Base-by-base conservation (phyloP, 768 basidiomycete genomes). In the Terana coerulea region DNA sequence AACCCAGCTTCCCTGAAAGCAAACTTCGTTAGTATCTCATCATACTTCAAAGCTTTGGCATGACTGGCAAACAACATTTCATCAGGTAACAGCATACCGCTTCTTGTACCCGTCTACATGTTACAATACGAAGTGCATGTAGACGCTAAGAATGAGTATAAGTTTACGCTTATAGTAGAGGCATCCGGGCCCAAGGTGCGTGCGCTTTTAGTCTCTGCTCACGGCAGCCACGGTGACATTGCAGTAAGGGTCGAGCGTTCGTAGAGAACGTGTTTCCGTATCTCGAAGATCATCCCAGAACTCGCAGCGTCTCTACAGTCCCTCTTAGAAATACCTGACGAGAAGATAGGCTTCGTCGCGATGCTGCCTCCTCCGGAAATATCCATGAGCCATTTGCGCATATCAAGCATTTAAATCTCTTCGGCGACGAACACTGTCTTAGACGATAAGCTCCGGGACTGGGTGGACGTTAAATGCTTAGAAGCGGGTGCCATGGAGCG, bases 41-140 rank as follows among this genome's bases (percentile, higher is more conserved):
- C 4, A 29, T 46, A n/a, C 19, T 42, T 4, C 7, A 19, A 15
- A 40, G 19, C 19, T 19, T 6, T 5, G 21, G 5, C 15, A 6
- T 37, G 35, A 44, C 30, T 22, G 42, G 46, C 42, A 50, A 29
- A 15, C 25, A 47, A 29, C 22, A 31, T 8, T 37, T 19, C n/a
- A 12, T 29, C 1, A 12, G 15, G 17, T 21, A 49, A 75, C 82
- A 21, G 81, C 77, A 31, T 83, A 80, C 55, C 84, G 3, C 68
- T 86, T 28, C 71, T 86, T 19, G 63, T 86, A n/a, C 84, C 84
- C 4, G 61, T 84, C 4, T 87, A 86, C 64, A 67, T 86, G 9
- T 73, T 72, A 17, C 75, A 76, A 56, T 86, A 83, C 59, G 58
- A 73, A 44, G 57, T 64, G 6, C 39, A 52, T 5, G 50, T 72